Evolutionary conservation across 441 rosid genomes (phyloP).

Genomic region (Hura crepitans): DNA sequence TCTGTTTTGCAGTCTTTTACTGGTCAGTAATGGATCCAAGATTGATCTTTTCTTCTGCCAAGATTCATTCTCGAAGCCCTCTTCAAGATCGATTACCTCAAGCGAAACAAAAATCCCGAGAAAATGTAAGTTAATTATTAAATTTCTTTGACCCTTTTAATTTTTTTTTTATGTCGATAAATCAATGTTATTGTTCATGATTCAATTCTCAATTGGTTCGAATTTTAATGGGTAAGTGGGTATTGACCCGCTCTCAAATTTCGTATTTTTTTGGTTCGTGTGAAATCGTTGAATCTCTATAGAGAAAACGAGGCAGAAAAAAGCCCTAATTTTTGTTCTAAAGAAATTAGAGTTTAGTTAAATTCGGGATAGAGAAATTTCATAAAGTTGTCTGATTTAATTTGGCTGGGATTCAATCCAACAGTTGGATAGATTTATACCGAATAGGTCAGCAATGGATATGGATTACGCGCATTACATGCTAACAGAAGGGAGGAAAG

Average conservation of each 20-base stretch:
- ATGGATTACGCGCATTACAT: constrained; percentile 47
- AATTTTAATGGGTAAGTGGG: neutral
- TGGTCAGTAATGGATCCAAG: constrained; percentile 18
- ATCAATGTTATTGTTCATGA: neutral
- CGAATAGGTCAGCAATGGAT: constrained; percentile 55
- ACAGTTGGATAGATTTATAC: constrained; percentile 55
- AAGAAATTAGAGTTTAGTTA: neutral
- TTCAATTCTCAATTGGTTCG: neutral
- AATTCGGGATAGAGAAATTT: neutral
- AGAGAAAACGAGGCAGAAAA: neutral
- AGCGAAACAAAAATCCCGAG: constrained; percentile 11
- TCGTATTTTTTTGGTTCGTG: too few species aligned
- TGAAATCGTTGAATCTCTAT: too few species aligned
- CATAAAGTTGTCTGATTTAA: neutral
- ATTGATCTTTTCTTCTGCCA: constrained; percentile 11
- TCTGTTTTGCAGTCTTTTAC: constrained; percentile 9
- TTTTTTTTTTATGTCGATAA: too few species aligned
- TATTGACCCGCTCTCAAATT: neutral
- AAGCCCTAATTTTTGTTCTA: neutral
- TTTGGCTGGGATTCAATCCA: constrained; percentile 8
- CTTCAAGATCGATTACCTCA: constrained; percentile 28
- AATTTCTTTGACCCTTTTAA: neutral
- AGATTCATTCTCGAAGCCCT: constrained; percentile 27
- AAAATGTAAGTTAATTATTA: constrained; percentile 23
- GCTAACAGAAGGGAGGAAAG: constrained; percentile 46